A percentile compares a stretch with the other conserved stretches of the same genome.
Conservation (phyloP, 2,329 filamentous ascomycete species). For the Aurifilum marmelostoma region DNA sequence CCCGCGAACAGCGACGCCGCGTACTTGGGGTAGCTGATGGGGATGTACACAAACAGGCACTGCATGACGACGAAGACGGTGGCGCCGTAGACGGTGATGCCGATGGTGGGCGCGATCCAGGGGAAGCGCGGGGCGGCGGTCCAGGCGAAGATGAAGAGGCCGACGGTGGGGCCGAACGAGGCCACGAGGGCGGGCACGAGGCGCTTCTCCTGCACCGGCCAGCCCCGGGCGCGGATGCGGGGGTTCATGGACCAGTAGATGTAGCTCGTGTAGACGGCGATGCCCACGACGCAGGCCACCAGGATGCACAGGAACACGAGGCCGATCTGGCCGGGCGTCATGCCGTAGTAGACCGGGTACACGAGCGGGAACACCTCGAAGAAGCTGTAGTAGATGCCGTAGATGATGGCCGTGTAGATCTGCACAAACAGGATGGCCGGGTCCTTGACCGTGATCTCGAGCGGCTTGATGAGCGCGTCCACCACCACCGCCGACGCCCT, state of each 20-base stretch:
- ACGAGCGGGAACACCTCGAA: constrained; percentile 71
- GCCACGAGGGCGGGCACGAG: constrained; percentile 59
- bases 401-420: constrained; percentile 64
- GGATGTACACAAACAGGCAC: constrained; percentile 64
- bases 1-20: constrained; percentile 63
- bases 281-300: constrained; percentile 58
- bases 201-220: constrained; percentile 56
- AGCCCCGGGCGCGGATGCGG: constrained; percentile 51
- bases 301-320: constrained; percentile 65
- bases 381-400: constrained; percentile 65
- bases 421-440: constrained; percentile 66
- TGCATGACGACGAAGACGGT: constrained; percentile 60
- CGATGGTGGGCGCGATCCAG: constrained; percentile 61
- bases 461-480: constrained; percentile 64
- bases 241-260: constrained; percentile 56
- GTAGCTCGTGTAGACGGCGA: constrained; percentile 54
- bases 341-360: constrained; percentile 61
- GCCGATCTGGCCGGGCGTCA: constrained; percentile 61
- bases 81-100: constrained; percentile 57
- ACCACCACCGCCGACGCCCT: constrained; percentile 50
- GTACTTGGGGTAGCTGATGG: constrained; percentile 58
- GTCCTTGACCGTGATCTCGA: constrained; percentile 63
- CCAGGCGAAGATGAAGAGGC: constrained; percentile 66
- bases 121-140: constrained; percentile 54
- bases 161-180: constrained; percentile 56